These are phyloP conservation scores for Leccinum aurantiacum DNA, from an alignment of 768 basidiomycete species.

Conservation along the genomic window DNA sequence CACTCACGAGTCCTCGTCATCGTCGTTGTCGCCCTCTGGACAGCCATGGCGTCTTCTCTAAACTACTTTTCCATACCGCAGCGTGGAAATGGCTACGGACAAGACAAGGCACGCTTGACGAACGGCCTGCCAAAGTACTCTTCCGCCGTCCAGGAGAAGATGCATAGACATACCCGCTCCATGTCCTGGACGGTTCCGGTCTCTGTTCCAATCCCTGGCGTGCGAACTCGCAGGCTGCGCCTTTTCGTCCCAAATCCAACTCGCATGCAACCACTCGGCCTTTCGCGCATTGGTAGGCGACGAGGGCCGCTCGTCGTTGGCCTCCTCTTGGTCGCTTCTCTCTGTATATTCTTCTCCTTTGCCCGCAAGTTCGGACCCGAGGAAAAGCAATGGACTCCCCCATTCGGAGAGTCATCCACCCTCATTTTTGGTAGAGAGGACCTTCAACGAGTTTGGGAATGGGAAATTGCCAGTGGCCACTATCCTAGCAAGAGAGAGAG, in stretches of 20 bases:
- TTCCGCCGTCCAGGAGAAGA: slow-evolving; percentile 67
- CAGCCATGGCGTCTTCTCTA: slow-evolving; percentile 45
- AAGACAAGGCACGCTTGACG: slow-evolving; percentile 42
- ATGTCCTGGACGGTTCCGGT: slow-evolving; percentile 61
- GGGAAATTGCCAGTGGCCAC: slow-evolving; percentile 93
- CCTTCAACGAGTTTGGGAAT: slow-evolving; percentile 88
- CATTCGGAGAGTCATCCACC: slow-evolving; percentile 62
- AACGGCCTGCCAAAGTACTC: slow-evolving; percentile 50
- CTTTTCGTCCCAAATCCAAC: slow-evolving; percentile 60
- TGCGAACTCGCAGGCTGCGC: slow-evolving; percentile 54
- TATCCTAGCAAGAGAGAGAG: slow-evolving; percentile 82
- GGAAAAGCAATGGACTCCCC: slow-evolving; percentile 62
- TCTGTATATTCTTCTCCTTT: slow-evolving; percentile 61
- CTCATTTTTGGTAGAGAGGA: slow-evolving; percentile 77
- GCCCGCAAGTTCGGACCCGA: slow-evolving; percentile 59
- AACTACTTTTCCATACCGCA: slow-evolving; percentile 48
- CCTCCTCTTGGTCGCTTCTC: slow-evolving; percentile 43
- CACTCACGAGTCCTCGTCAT: slow-evolving; percentile 19
- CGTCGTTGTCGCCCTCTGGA: slow-evolving; percentile 14
- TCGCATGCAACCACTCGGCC: slow-evolving; percentile 55
- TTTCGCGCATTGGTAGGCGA: slow-evolving; percentile 58
- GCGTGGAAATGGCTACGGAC: slow-evolving; percentile 44
- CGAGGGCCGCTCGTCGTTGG: slow-evolving; percentile 55
- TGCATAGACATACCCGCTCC: slow-evolving; percentile 44
- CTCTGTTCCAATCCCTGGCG: slow-evolving; percentile 59